These are phyloP conservation scores for Hylodesmum podocarpum DNA, from an alignment of 306 rosid species.

Conservation along the genomic window DNA sequence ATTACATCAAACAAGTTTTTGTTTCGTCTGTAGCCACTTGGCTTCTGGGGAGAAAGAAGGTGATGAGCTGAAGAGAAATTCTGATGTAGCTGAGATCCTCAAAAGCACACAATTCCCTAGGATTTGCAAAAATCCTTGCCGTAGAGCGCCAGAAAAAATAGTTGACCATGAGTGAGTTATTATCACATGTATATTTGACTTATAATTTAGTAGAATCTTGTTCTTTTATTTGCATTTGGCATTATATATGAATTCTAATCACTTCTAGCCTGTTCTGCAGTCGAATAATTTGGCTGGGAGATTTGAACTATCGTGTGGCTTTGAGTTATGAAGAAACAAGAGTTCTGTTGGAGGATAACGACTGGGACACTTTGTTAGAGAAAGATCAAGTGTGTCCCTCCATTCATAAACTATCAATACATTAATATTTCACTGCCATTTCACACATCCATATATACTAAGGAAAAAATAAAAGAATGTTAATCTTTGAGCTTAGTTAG, in stretches of 20 bases:
- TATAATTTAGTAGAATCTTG: neutral
- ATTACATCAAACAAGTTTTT: conserved; percentile 84
- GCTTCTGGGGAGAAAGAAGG: conserved; percentile 99
- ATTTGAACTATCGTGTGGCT: conserved; percentile 83
- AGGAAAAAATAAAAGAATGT: neutral
- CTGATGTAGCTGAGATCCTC: conserved; percentile 82
- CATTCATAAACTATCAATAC: neutral
- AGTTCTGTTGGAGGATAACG: conserved; percentile 66
- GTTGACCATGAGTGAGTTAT: conserved; percentile 74
- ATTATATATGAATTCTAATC: conserved; percentile 11
- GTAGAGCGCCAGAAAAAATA: conserved; percentile 69
- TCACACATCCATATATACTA: neutral
- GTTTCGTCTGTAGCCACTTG: conserved; percentile 94
- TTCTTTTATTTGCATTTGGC: neutral
- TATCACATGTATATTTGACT: neutral
- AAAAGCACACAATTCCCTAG: conserved; percentile 70
- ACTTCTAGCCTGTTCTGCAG: conserved; percentile 38
- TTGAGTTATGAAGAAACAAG: conserved; percentile 85
- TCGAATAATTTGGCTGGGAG: conserved; percentile 92
- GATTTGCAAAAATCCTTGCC: conserved; percentile 66
- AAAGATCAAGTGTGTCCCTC: conserved; percentile 70
- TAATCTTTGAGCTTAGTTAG: neutral
- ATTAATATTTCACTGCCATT: neutral
- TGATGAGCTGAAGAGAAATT: conserved; percentile 78
- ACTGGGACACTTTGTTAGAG: conserved; percentile 77